Evolutionary conservation across 2,329 filamentous ascomycete species (phyloP).

Genomic region (Gnomoniopsis sp.): DNA sequence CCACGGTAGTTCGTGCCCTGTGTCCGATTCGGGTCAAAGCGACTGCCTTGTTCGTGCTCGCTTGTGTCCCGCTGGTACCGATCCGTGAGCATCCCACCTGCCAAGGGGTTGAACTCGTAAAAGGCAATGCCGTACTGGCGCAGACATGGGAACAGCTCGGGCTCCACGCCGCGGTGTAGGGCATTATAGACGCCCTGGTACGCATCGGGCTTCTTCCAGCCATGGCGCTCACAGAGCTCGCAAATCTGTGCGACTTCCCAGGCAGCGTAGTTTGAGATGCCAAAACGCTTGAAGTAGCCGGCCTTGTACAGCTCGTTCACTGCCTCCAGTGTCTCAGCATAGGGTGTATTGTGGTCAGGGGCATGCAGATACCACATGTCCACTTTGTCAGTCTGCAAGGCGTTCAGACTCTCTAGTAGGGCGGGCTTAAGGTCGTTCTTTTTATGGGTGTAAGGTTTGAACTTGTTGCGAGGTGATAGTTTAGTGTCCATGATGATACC

Average conservation of each 20-base stretch:
- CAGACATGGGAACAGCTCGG: conserved; percentile 39
- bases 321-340: conserved; percentile 41
- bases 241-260: conserved; percentile 46
- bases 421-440: conserved; percentile 30
- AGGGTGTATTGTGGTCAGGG: conserved; percentile 43
- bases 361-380: conserved; percentile 49
- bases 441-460: conserved; percentile 19
- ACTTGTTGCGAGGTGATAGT: conserved; percentile 27
- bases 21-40: conserved; percentile 36
- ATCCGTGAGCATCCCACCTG: conserved; percentile 43
- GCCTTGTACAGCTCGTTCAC: conserved; percentile 42
- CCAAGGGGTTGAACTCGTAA: conserved; percentile 39
- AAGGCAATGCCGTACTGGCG: conserved; percentile 39
- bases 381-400: conserved; percentile 35
- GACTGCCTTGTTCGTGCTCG: conserved; percentile 29
- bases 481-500: conserved; percentile 41
- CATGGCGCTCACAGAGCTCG: conserved; percentile 37
- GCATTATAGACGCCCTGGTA: conserved; percentile 39
- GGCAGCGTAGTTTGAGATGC: conserved; percentile 42
- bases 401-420: conserved; percentile 33
- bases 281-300: conserved; percentile 42
- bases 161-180: conserved; percentile 30
- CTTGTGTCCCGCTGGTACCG: conserved; percentile 30
- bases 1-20: conserved; percentile 45
- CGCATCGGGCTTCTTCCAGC: conserved; percentile 39